These are phyloP conservation scores for Anisodus tanguticus DNA, from an alignment of 257 asterid species.

Conservation along the genomic window DNA sequence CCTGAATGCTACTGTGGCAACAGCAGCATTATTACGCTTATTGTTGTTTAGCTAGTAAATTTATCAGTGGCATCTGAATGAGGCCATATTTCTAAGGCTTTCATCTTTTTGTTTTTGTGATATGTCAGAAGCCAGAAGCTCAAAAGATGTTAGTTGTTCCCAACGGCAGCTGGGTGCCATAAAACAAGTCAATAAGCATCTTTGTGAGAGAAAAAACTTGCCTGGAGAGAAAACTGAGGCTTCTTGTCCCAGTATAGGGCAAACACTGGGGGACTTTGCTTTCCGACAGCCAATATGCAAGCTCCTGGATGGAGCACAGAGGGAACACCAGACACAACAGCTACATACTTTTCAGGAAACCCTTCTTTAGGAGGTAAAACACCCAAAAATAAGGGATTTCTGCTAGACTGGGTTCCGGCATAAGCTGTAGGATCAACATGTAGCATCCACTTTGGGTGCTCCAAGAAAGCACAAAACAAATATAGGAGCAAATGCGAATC, in stretches of 20 bases:
- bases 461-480: slow-evolving; percentile 92
- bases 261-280: slow-evolving; percentile 83
- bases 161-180: background rate
- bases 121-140: slow-evolving; percentile 1
- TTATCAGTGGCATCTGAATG: background rate
- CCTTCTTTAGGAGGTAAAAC: slow-evolving; percentile 89
- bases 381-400: slow-evolving; percentile 90
- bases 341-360: slow-evolving; percentile 89
- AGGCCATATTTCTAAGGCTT: background rate
- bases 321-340: slow-evolving; percentile 78
- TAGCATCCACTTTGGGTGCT: slow-evolving; percentile 95
- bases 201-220: slow-evolving; percentile 35
- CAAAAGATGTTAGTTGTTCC: background rate
- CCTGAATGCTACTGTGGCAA: background rate
- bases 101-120: background rate
- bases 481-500: slow-evolving; percentile 92
- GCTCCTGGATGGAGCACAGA: slow-evolving; percentile 95
- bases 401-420: slow-evolving; percentile 84
- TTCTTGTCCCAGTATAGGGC: slow-evolving; percentile 90
- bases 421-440: slow-evolving; percentile 86
- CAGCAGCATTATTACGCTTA: background rate
- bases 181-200: slow-evolving; percentile 14
- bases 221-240: slow-evolving; percentile 96
- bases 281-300: slow-evolving; percentile 84
- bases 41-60: background rate